Evolutionary conservation across 768 basidiomycete genomes (phyloP), one percentile per base, ranked within the genome.

Genomic region (Tricholoma bakamatsutake): DNA sequence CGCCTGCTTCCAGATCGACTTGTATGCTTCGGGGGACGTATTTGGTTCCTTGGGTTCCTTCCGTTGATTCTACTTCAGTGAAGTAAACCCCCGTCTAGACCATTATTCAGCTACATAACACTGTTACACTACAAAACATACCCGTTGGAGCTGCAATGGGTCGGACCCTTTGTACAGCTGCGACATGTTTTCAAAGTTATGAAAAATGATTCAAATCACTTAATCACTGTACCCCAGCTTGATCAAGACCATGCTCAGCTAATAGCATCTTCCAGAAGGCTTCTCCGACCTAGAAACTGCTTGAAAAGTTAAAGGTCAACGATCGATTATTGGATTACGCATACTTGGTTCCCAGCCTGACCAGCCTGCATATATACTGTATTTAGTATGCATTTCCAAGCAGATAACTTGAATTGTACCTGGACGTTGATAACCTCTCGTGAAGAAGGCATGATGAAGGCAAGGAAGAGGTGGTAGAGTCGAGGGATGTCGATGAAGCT

Each of bases 21-120:
- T 93, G 93, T 4, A 97, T 81, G 57, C 89, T 90, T 34, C 95
- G 81, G 10, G 95, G 95, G 6, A 98, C 90, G 61, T 90, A 95
- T 72, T 91, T 92, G 54, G 80, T 73, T 10, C 69, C 67, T 24
- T 24, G 21, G 54, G 80, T 73, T 11, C 69, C 67, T 2, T 72
- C 72, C 17, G 72, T 74, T 6, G 70, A 68, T 1, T 82, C 77
- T 10, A 93, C 76, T 67, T 91, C 88, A 10, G 78, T 80, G 66
- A 95, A 93, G 71, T 92, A 95, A 5, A 92, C 89, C 21, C 83
- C 85, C 56, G 84, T 84, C 90, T 91, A 55, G 9, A 37, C 2
- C 39, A 9, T 34, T 17, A 11, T 24, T 17, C 35, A 48, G 37
- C 28, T 7, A 10, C 3, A 31, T 7, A 47, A 52, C 28, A 61